These are phyloP conservation scores for Suhomyces pyralidae DNA, from an alignment of 805 yeast species.

Conservation along the genomic window DNA sequence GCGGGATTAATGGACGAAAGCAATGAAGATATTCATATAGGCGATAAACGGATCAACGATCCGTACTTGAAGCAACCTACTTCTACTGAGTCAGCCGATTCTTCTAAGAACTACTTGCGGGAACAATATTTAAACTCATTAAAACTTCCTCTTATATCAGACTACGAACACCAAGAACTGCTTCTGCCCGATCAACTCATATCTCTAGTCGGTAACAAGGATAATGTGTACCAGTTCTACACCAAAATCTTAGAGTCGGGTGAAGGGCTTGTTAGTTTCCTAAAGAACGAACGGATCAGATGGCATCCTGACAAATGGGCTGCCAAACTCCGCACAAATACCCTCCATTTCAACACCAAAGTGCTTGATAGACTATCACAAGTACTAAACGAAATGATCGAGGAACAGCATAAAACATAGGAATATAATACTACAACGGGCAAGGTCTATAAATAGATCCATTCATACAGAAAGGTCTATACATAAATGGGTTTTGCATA, in stretches of 20 bases:
- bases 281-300: slow-evolving; percentile 51
- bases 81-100: not conserved
- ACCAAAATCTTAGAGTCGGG: slow-evolving; percentile 14
- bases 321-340: slow-evolving; percentile 15
- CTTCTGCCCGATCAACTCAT: slow-evolving; percentile 11
- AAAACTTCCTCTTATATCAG: slow-evolving; percentile 9
- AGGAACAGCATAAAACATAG: slow-evolving; percentile 4
- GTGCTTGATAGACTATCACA: slow-evolving; percentile 29
- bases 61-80: slow-evolving; percentile 19
- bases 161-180: slow-evolving; percentile 7
- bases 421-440: no score
- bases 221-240: slow-evolving; percentile 28
- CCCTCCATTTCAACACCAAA: slow-evolving; percentile 20
- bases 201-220: slow-evolving; percentile 17
- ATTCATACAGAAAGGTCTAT: no score
- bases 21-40: slow-evolving; percentile 30
- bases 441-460: no score
- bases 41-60: slow-evolving; percentile 37
- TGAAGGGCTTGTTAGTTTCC: slow-evolving; percentile 16
- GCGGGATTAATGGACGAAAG: slow-evolving; percentile 36
- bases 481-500: no score
- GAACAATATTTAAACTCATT: slow-evolving; percentile 6
- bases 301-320: slow-evolving; percentile 75
- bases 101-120: not conserved
- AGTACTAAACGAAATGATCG: slow-evolving; percentile 29